Evolutionary conservation across 1,284 basidiomycete species (phyloP).

Genomic region (Fomitopsis schrenkii): DNA sequence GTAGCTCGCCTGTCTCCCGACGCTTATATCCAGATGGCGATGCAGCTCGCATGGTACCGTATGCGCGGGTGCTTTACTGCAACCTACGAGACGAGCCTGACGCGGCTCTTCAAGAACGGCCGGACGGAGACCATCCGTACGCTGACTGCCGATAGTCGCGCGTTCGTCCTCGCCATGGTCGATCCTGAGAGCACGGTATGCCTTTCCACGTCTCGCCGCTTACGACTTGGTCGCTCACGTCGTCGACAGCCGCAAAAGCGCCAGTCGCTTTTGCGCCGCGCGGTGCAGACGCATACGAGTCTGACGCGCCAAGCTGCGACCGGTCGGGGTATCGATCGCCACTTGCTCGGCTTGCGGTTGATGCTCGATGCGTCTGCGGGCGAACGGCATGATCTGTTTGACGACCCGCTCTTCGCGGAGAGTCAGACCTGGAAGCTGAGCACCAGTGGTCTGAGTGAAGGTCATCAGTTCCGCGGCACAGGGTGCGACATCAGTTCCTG

Average conservation of each 20-base stretch:
- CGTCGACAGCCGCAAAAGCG: constrained; percentile 10
- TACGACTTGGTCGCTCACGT: not conserved
- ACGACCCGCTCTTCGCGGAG: constrained; percentile 75
- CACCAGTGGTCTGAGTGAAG: constrained; percentile 88
- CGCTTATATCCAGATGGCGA: constrained; percentile 89
- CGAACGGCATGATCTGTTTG: constrained; percentile 55
- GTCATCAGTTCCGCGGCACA: constrained; percentile 86
- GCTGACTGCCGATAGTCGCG: constrained; percentile 72
- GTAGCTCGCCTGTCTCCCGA: constrained; percentile 80
- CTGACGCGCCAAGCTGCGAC: constrained; percentile 80
- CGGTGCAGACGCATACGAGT: constrained; percentile 70
- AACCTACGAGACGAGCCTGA: constrained; percentile 94
- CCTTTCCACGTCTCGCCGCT: not conserved
- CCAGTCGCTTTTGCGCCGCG: constrained; percentile 53
- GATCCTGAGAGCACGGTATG: constrained; percentile 49
- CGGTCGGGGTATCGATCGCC: constrained; percentile 89
- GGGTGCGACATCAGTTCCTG: constrained; percentile 46
- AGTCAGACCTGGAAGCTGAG: constrained; percentile 90
- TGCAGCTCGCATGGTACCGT: constrained; percentile 91
- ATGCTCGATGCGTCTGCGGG: constrained; percentile 45
- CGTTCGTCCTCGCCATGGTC: constrained; percentile 78
- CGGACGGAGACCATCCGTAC: constrained; percentile 92
- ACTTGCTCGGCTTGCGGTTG: constrained; percentile 82
- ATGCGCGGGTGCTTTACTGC: constrained; percentile 79
- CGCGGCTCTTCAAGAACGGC: constrained; percentile 87